Percentiles rank a stretch among this genome's conserved stretches.
Evolutionary conservation across 352 stramenopile species (phyloP).

Genomic region (Pythium phragmiticola): DNA sequence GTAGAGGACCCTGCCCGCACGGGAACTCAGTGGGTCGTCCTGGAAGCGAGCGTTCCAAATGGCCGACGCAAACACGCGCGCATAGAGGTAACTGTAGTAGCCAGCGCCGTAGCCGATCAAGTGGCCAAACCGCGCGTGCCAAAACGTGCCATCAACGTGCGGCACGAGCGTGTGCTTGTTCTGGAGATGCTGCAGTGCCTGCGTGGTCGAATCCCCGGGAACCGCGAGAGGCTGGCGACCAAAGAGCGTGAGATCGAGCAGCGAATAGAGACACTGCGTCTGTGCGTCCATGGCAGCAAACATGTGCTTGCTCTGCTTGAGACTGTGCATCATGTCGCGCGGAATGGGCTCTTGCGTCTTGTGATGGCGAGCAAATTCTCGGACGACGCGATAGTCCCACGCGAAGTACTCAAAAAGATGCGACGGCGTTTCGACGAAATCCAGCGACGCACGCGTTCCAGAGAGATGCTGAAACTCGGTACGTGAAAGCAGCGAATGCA

Average conservation of each 20-base stretch:
- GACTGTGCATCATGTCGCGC: conserved; percentile 62
- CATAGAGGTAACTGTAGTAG: conserved; percentile 93
- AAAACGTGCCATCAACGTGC: conserved; percentile 76
- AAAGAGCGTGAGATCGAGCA: conserved; percentile 77
- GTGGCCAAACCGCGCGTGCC: conserved; percentile 88
- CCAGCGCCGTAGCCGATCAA: conserved; percentile 89
- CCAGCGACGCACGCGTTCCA: conserved; percentile 91
- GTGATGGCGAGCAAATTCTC: conserved; percentile 83
- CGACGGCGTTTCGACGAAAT: conserved; percentile 96
- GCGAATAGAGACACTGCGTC: conserved; percentile 83
- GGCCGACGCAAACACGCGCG: conserved; percentile 86
- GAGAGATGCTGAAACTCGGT: conserved; percentile 98
- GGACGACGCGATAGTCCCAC: conserved; percentile 89
- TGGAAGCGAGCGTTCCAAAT: conserved; percentile 84
- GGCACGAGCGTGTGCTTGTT: conserved; percentile 72
- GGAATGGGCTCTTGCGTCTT: conserved; percentile 79
- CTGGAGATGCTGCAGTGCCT: conserved; percentile 63
- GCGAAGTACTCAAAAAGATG: conserved; percentile 98
- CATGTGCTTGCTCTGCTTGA: conserved; percentile 82
- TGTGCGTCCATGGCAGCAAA: conserved; percentile 90
- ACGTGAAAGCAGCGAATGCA: conserved; percentile 95
- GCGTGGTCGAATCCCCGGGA: conserved; percentile 44
- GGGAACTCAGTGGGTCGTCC: conserved; percentile 52
- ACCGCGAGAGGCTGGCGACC: conserved; percentile 49
- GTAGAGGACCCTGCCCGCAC: conserved; percentile 62